Evolutionary conservation across 768 basidiomycete genomes (phyloP), one percentile per base, ranked within the genome.

Genomic region (Suillus hirtellus): DNA sequence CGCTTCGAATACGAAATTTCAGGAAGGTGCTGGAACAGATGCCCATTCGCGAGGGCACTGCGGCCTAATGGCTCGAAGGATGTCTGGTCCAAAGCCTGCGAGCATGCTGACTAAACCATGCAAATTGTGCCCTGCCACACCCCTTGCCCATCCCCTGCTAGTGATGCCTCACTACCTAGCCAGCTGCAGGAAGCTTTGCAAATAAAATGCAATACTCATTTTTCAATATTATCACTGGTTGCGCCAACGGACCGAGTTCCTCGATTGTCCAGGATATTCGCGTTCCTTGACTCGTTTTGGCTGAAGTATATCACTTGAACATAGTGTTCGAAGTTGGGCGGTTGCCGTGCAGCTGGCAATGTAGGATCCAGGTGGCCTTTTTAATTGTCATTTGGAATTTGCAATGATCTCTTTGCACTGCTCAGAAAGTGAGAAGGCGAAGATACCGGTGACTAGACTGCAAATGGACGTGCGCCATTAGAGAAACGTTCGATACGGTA

Each of bases 361-460:
- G 52, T n/a, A 6, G 52, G 34, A 2, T 10, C 17, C 52, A 53
- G 52, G 31, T 9, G 11, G 52, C 11, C 6, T 53, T 56, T 24
- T 54, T 21, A 17, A 24, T 21, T 21, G 17, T 14, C 15, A 10
- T 56, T 24, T 24, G 37, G 11, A 56, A 54, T 21, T 55, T 14
- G 35, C n/a, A 38, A 37, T 14, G 54, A 15, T 6, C 38, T 56
- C 14, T 10, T 38, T 40, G 40, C 24, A 58, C 24, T 52, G 40
- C 24, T 67, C 56, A 75, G 56, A 75, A 75, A 31, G 74, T 68
- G 56, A 77, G 64, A 46, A 75, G 60, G 6, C 75, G 74, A 66
- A 76, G 70, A 12, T 60, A 42, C 31, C 74, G 72, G 15, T 27
- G 49, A 6, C 65, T 64, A 24, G 71, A 59, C 73, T 76, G 60